phyloP scores from a whole-genome alignment of 192 early-diverging fungal species.

The Dissophora globulifera region DNA sequence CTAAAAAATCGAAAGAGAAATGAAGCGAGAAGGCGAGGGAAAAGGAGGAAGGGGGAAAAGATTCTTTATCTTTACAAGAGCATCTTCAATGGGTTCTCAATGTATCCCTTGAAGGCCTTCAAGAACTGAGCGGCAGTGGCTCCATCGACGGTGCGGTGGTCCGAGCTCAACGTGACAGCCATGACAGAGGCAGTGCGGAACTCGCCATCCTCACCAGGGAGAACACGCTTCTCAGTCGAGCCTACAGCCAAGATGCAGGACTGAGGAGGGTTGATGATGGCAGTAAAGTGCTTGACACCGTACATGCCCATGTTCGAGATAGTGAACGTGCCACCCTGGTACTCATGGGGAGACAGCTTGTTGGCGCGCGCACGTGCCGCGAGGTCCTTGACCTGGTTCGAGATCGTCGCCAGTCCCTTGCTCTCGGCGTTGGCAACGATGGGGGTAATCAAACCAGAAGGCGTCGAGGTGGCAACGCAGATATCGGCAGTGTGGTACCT shows the following conservation, averaged over 20 bases:
- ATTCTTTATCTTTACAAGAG: slow-evolving; percentile 79
- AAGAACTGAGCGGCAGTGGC: slow-evolving; percentile 94
- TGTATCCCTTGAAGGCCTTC: slow-evolving; percentile 85
- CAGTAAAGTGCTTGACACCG: slow-evolving; percentile 93
- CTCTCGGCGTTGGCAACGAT: slow-evolving; percentile 86
- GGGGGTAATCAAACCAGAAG: slow-evolving; percentile 94
- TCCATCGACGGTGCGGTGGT: slow-evolving; percentile 97
- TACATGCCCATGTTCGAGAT: slow-evolving; percentile 99
- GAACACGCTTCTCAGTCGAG: slow-evolving; percentile 76
- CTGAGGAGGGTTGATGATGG: slow-evolving; percentile 98
- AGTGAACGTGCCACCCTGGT: slow-evolving; percentile 97
- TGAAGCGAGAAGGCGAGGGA: too few relatives aligned
- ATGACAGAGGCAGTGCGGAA: slow-evolving; percentile 80
- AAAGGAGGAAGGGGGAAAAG: background rate
- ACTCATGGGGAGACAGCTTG: slow-evolving; percentile 95
- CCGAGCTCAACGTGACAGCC: slow-evolving; percentile 88
- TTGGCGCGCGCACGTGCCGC: slow-evolving; percentile 84
- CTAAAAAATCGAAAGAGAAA: background rate
- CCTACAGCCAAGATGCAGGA: slow-evolving; percentile 94
- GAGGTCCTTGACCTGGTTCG: slow-evolving; percentile 85
- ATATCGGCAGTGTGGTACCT: slow-evolving; percentile 93
- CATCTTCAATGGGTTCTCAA: slow-evolving; percentile 96
- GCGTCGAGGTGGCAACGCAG: slow-evolving; percentile 95
- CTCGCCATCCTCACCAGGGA: slow-evolving; percentile 75
- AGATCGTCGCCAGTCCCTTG: slow-evolving; percentile 89